These are phyloP conservation scores for Turritis glabra DNA, from an alignment of 345 rosid species.

Conservation along the genomic window DNA sequence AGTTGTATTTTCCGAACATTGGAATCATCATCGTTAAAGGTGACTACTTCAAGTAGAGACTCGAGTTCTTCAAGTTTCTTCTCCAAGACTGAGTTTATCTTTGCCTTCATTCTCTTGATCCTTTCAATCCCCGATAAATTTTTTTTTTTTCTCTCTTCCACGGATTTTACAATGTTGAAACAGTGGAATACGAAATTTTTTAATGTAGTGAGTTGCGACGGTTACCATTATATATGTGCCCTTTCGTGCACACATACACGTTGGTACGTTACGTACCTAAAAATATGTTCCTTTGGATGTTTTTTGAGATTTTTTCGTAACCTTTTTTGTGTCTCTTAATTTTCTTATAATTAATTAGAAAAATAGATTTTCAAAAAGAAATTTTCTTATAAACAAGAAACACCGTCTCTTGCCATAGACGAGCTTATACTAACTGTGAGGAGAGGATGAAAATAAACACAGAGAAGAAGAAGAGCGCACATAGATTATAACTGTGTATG, in stretches of 20 bases:
- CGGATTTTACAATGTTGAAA: constrained; percentile 3
- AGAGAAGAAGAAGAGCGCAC: too few relatives aligned
- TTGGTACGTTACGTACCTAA: not conserved
- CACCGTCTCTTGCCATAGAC: too few relatives aligned
- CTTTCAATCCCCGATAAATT: not conserved
- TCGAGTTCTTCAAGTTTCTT: constrained; percentile 38
- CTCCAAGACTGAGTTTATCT: constrained; percentile 26
- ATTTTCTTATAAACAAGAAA: too few relatives aligned
- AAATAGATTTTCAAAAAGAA: too few relatives aligned
- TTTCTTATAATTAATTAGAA: too few relatives aligned
- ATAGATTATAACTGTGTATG: too few relatives aligned
- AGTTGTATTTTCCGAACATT: constrained; percentile 8
- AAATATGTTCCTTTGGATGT: not conserved
- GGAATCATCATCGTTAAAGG: not conserved
- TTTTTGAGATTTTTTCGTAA: too few relatives aligned
- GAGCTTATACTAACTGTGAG: too few relatives aligned
- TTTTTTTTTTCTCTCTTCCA: not conserved
- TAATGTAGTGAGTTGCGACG: constrained; percentile 17
- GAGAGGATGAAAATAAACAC: too few relatives aligned
- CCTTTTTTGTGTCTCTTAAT: too few relatives aligned
- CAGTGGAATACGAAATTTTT: not conserved
- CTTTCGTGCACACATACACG: not conserved
- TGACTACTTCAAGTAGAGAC: constrained; percentile 8
- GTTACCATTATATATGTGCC: not conserved
- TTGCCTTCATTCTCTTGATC: not conserved